Conservation (phyloP, 768 basidiomycete species). For the Cystobasidium onofrii region DNA sequence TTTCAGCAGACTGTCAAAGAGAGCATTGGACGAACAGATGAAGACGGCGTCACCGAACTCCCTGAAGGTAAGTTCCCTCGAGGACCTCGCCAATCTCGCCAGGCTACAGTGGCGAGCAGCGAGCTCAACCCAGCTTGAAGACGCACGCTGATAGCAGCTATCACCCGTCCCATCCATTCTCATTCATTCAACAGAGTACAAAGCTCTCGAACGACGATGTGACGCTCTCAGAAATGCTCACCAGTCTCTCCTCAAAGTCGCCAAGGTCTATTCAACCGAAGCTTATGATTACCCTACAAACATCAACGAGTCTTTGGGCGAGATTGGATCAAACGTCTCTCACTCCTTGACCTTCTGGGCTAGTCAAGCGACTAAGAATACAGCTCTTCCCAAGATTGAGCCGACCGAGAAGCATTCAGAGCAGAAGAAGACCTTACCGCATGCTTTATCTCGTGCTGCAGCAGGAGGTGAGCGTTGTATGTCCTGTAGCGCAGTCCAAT, state of each 20-base stretch:
- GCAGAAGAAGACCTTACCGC: slow-evolving; percentile 93
- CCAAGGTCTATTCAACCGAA: slow-evolving; percentile 79
- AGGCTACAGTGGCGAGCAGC: neutral
- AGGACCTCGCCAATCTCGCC: neutral
- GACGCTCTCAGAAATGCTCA: slow-evolving; percentile 66
- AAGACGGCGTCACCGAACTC: slow-evolving; percentile 90
- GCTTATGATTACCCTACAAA: slow-evolving; percentile 55
- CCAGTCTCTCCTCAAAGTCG: slow-evolving; percentile 57
- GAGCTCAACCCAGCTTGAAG: neutral
- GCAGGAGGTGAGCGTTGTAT: slow-evolving; percentile 54
- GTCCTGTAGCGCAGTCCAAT: too few relatives aligned
- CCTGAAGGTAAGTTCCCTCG: slow-evolving; percentile 59
- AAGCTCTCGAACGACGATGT: slow-evolving; percentile 85
- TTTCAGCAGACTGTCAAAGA: slow-evolving; percentile 49
- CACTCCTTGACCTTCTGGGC: slow-evolving; percentile 74
- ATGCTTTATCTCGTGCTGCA: slow-evolving; percentile 79
- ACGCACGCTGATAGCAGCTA: neutral
- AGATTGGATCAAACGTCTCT: slow-evolving; percentile 63
- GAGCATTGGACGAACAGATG: slow-evolving; percentile 74
- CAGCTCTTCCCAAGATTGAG: slow-evolving; percentile 49
- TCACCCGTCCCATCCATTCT: neutral
- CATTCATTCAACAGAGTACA: slow-evolving; percentile 61
- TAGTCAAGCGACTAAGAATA: slow-evolving; percentile 49
- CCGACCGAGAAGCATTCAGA: slow-evolving; percentile 57
- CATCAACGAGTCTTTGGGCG: slow-evolving; percentile 61